Conservation (phyloP, 495 filamentous ascomycete genomes). For the Talaromyces proteolyticus region DNA sequence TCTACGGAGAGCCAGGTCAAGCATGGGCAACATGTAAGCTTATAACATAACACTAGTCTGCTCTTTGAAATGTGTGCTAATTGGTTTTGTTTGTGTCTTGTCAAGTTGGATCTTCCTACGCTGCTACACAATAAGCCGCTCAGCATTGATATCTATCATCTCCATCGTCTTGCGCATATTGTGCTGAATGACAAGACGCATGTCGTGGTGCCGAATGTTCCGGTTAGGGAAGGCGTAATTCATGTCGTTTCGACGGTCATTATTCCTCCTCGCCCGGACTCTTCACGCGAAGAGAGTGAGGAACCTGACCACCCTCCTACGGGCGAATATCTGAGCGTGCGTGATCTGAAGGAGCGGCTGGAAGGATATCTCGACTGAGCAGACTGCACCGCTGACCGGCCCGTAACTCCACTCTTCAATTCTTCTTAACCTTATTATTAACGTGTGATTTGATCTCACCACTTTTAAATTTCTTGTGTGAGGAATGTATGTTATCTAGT, state of each 20-base stretch:
- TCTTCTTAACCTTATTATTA: not conserved
- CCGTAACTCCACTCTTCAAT: not conserved
- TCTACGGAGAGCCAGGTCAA: slow-evolving; percentile 3
- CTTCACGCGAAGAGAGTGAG: not conserved
- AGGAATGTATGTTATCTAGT: too few relatives aligned
- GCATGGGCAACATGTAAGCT: slow-evolving; percentile 3
- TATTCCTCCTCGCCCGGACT: slow-evolving; percentile 1
- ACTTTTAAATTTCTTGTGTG: too few relatives aligned
- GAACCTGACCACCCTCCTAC: not conserved
- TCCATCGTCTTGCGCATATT: slow-evolving; percentile 2
- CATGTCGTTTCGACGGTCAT: slow-evolving; percentile 3
- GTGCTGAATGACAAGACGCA: slow-evolving; percentile 14
- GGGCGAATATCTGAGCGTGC: not conserved
- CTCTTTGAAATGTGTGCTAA: not conserved
- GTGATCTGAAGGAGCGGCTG: slow-evolving; percentile 3
- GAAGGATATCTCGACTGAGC: slow-evolving; percentile 1
- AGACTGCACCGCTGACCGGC: not conserved
- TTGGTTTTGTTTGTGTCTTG: not conserved
- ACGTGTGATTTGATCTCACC: too few relatives aligned
- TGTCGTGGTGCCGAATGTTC: slow-evolving; percentile 22
- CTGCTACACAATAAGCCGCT: not conserved
- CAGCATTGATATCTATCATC: slow-evolving; percentile 4
- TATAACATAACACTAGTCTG: too few relatives aligned
- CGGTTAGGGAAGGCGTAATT: slow-evolving; percentile 7
- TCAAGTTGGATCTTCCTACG: slow-evolving; percentile 5